Evolutionary conservation across 2,329 filamentous ascomycete species (phyloP).

Genomic region (Microcyclospora tardicrescens): DNA sequence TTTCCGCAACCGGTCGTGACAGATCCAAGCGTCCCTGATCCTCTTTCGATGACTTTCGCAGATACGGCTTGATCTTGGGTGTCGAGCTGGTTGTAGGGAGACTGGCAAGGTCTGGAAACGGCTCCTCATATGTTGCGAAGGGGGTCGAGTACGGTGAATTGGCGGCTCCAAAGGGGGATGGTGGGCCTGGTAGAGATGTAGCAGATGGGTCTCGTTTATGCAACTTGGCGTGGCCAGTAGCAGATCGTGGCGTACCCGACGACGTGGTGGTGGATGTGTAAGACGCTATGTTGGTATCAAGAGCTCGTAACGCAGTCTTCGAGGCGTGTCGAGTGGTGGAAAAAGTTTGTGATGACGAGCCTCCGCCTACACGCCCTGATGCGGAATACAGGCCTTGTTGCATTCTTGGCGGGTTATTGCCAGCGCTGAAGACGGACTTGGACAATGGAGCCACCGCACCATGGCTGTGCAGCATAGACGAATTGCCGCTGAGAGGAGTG

Average conservation of each 20-base stretch:
- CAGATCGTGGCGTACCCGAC: constrained; percentile 2
- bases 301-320: no score
- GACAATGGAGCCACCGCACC: no score
- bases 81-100: constrained; percentile 12
- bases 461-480: no score
- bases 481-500: no score
- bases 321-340: no score
- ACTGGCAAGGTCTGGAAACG: constrained; percentile 4
- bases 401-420: no score
- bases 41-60: constrained; percentile 41
- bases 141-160: constrained; percentile 17
- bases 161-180: constrained; percentile 10
- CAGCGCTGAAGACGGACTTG: no score
- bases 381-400: no score
- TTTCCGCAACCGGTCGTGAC: constrained; percentile 42
- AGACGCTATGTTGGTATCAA: constrained; percentile 9
- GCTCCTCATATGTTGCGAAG: constrained; percentile 20
- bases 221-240: constrained; percentile 15
- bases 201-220: constrained; percentile 21
- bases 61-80: constrained; percentile 42
- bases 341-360: no score
- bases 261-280: constrained; percentile 5
- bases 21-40: constrained; percentile 35
- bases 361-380: no score
- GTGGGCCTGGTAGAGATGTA: constrained; percentile 13